Evolutionary conservation across 1,139 yeast species (phyloP), one percentile per base, ranked within the genome.

Genomic region (Suhomyces bribrorum): DNA sequence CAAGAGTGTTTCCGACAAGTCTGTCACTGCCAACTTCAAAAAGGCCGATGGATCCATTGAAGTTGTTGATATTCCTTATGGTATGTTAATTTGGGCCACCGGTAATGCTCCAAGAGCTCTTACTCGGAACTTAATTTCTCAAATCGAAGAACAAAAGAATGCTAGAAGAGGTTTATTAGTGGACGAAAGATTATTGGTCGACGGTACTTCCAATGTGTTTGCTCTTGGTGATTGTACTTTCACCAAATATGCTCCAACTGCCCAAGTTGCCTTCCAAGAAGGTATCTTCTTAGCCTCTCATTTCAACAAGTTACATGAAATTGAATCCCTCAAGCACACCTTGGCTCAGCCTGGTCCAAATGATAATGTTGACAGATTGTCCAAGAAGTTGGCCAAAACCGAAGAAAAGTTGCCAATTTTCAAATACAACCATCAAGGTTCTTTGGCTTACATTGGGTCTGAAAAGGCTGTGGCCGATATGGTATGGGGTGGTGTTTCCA

Each of bases 201-300:
- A 86, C 55, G 97, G 97, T 57, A 77, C 92, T 33, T 77, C 78
- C 53, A 87, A 87, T 50, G 81, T 90, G 52, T 90, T 75, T 67
- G 97, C 95, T 33, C 68, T 90, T 46, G 97, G 97, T 59, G 97
- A 90, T 70, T 89, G 97, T 73, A 86, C 96, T 32, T 79, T 83
- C 65, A 86, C 94, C 51, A 89, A 89, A 62, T 81, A 77, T 50
- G 95, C 96, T 36, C 97, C 97, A 50, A 90, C 97, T 41, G 97
- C 96, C 34, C 97, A 90, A 74, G 97, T 89, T 44, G 97, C 97
- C 32, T 83, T 88, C 70, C 97, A 90, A 72, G 92, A 89, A 67
- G 97, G 96, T 57, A 74, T 75, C 47, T 90, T 80, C 66, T 78
- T 90, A 52, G 94, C 92, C 36, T 71, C 73, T 27, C 77, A 80